Percentiles rank a stretch among this genome's conserved stretches.
These are phyloP conservation scores for Lizanozyma gosingica DNA, from an alignment of 1,139 yeast species.

Conservation along the genomic window DNA sequence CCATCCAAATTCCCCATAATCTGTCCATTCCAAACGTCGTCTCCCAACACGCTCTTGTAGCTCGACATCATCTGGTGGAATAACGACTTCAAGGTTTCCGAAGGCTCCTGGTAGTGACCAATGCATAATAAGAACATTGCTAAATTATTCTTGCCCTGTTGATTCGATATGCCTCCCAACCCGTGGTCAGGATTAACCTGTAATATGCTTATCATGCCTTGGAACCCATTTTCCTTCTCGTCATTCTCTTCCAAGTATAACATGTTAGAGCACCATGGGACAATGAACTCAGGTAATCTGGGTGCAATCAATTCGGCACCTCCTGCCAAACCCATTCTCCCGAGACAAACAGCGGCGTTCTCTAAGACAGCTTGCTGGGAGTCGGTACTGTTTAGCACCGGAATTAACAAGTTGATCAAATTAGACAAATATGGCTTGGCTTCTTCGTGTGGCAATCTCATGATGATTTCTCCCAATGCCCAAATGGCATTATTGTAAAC, in stretches of 20 bases:
- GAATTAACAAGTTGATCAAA: conserved; percentile 53
- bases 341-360: conserved; percentile 87
- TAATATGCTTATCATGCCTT: conserved; percentile 67
- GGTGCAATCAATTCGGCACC: conserved; percentile 51
- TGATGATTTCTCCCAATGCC: conserved; percentile 82
- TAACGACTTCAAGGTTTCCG: conserved; percentile 31
- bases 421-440: conserved; percentile 55
- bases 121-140: conserved; percentile 55
- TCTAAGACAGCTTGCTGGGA: conserved; percentile 63
- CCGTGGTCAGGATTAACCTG: conserved; percentile 56
- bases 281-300: conserved; percentile 46
- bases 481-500: conserved; percentile 87
- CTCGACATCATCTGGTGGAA: conserved; percentile 39
- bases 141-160: conserved; percentile 40
- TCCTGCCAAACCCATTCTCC: conserved; percentile 69
- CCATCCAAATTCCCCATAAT: conserved; percentile 24
- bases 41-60: conserved; percentile 43
- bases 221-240: conserved; percentile 73
- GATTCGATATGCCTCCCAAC: conserved; percentile 40
- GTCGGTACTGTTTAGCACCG: conserved; percentile 50
- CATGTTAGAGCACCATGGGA: conserved; percentile 62
- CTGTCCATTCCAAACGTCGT: conserved; percentile 23
- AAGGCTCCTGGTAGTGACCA: conserved; percentile 49
- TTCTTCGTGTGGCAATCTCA: conserved; percentile 44
- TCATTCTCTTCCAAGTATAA: conserved; percentile 59